Conservation (phyloP, 192 early-diverging fungal genomes). For the Rhizophagus prolifer region DNA sequence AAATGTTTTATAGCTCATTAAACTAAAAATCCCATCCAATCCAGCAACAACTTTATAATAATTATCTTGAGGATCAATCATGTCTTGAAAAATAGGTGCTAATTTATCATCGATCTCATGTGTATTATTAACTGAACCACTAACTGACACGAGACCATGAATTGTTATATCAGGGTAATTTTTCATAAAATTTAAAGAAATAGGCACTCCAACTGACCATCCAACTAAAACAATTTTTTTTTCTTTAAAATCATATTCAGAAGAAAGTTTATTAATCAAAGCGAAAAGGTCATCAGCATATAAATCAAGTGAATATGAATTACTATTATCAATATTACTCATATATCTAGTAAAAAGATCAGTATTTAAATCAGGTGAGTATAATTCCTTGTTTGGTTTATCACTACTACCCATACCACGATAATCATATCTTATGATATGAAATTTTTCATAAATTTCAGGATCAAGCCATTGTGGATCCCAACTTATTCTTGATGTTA, state of each 20-base stretch:
- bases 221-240: not conserved
- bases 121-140: not conserved
- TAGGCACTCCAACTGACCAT: not conserved
- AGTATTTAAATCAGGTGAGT: not conserved
- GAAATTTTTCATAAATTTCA: not conserved
- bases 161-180: not conserved
- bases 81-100: not conserved
- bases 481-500: not conserved
- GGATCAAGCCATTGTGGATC: not conserved
- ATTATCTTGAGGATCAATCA: not conserved
- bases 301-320: not conserved
- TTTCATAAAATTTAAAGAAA: not conserved
- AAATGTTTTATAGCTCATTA: not conserved
- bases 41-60: not conserved
- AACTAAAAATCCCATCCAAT: not conserved
- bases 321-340: not conserved
- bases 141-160: not conserved
- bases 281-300: not conserved
- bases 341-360: not conserved
- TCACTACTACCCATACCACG: not conserved
- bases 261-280: not conserved
- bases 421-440: slow-evolving; percentile 1
- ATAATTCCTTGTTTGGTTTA: not conserved
- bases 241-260: not conserved
- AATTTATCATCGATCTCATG: not conserved